Base-by-base conservation (phyloP, 1,139 yeast genomes). In the Protomyces pachydermus region DNA sequence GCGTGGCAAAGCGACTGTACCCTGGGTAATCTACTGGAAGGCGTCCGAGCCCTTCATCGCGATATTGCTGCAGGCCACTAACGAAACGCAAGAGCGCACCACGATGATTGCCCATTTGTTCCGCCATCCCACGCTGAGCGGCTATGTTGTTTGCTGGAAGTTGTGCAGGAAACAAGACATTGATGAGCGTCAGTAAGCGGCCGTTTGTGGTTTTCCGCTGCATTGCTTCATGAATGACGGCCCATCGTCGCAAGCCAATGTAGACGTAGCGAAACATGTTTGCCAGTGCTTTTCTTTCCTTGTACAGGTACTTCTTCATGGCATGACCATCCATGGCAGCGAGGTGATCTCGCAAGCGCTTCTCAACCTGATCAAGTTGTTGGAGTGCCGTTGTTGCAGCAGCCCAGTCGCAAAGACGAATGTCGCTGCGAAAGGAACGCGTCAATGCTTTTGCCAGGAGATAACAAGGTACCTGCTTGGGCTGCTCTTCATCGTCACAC, bases 401-500 rank as follows among this genome's bases (percentile, higher is more conserved):
- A n/a, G 53, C 56, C 42, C 42, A 58, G 37, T 34, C 32, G 37
- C 39, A 48, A 10, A 51, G 34, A 9, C 37, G 35, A 12, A 58
- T 20, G 12, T 34, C 51, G 12, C 28, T 28, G 20, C 56, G 45
- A 23, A 58, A 58, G 52, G 52, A 32, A 16, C 56, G 32, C 37
- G 39, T 35, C 20, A 55, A 28, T 28, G 37, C 62, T 20, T 52
- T 50, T 16, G 55, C 62, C 20, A 58, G 39, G 12, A 58, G 52
- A 28, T 58, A 58, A 10, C 39, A 35, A 6, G 62, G 62, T 1
- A 58, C 42, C 3, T 39, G 53, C 14, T 14, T 42, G 4, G 62
- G 62, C 37, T 52, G 62, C 4, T 50, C 25, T 12, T 46, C 55
- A 8, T 52, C 62, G 14, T 58, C 62, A 50, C 62, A 58, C 3